phyloP scores from a whole-genome alignment of 345 rosid genomes.

The Eucalyptus melliodora region DNA sequence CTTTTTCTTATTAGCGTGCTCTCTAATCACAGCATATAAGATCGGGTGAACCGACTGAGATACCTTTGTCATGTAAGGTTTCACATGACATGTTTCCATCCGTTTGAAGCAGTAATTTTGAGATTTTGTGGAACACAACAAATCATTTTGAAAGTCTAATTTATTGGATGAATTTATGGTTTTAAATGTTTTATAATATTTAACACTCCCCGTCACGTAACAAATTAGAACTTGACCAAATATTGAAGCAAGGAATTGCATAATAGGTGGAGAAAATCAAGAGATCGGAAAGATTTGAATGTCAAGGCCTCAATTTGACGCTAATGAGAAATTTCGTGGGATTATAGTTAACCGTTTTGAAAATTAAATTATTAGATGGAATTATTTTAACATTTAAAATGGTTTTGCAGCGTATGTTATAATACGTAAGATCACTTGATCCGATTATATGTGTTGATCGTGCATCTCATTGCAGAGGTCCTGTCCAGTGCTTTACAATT shows the following conservation, averaged over 20 bases:
- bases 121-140: background rate
- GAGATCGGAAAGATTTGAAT: background rate
- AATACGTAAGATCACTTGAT: background rate
- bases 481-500: background rate
- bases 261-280: background rate
- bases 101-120: background rate
- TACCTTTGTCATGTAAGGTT: background rate
- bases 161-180: background rate
- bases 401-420: background rate
- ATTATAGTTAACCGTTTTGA: background rate
- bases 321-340: background rate
- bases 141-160: background rate
- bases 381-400: background rate
- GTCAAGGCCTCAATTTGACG: background rate
- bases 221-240: background rate
- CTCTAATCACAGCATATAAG: background rate
- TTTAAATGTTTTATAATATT: background rate
- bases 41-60: background rate
- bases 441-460: background rate
- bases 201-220: background rate
- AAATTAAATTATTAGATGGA: background rate
- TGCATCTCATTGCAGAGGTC: background rate
- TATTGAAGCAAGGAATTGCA: background rate
- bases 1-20: background rate
- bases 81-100: background rate